phyloP scores from a whole-genome alignment of 1,139 yeast genomes.

The Blastobotrys proliferans region DNA sequence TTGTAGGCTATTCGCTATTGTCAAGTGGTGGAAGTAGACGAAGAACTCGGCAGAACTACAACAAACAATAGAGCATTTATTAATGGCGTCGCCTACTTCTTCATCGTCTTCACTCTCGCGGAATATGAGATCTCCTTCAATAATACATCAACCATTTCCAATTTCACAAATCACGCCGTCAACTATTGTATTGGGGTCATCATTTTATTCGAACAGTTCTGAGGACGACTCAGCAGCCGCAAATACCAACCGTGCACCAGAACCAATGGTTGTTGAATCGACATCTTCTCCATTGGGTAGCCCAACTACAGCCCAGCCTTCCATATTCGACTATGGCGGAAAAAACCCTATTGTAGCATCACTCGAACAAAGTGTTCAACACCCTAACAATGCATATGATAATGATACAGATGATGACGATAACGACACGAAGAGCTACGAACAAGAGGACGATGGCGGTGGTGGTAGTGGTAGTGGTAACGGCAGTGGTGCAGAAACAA shows the following conservation, averaged over 20 bases:
- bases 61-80: neutral
- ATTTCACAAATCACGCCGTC: constrained; percentile 27
- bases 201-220: constrained; percentile 7
- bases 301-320: neutral
- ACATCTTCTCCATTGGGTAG: neutral
- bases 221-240: neutral
- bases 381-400: neutral
- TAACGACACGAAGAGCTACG: neutral
- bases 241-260: neutral
- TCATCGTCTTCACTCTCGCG: constrained; percentile 2
- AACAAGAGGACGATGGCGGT: neutral
- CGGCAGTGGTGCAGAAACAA: neutral
- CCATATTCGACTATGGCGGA: neutral
- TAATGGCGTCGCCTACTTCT: too few relatives aligned
- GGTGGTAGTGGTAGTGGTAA: constrained; percentile 1
- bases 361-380: constrained; percentile 3
- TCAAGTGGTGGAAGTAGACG: too few relatives aligned
- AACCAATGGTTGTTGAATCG: neutral
- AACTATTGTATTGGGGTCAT: constrained; percentile 25
- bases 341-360: constrained; percentile 7
- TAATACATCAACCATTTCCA: constrained; percentile 21
- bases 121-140: constrained; percentile 13
- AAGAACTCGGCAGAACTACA: too few relatives aligned
- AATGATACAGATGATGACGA: neutral
- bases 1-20: neutral